Base-by-base conservation (phyloP, 371 early-diverging fungal genomes). In the Apophysomyces trapeziformis region DNA sequence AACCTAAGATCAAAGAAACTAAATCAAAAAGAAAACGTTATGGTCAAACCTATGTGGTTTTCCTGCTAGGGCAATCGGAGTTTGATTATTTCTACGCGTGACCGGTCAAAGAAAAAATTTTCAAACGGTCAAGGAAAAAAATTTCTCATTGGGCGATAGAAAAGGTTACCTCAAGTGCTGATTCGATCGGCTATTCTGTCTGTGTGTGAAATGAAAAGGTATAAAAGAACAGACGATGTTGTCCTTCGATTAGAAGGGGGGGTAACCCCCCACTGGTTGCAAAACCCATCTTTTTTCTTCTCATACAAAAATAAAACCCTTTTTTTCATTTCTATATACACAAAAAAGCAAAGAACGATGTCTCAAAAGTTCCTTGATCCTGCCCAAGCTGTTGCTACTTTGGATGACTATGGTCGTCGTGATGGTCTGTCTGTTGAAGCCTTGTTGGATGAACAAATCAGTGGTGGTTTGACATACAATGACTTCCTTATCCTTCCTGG, bases 401-500 rank as follows among this genome's bases (percentile, higher is more conserved):
- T 85, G 63, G 68, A 74, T 35, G 66, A 75, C 38, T 82, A 84
- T 63, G 72, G 67, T 18, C 70, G 75, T 59, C 79, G 77, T 70
- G 95, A 95, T 83, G 95, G 95, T 57, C 83, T 94, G 64, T 79
- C 91, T 18, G 90, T 85, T 58, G 84, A 83, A 71, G 87, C 91
- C 69, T 77, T 95, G 56, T 84, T 95, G 74, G 90, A 93, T 70
- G 85, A 84, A 58, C 78, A 86, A 70, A 64, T 74, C 18, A 85
- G 80, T 44, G 96, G 95, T 71, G 98, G 97, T 45, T 85, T 98
- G 68, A 97, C 98, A 66, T 98, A 97, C 89, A 97, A 96, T 85
- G 98, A 98, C 83, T 95, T 98, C 76, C 82, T 98, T 80, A 87
- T 98, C 73, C 87, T 98, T 39, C 98, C 98, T 63, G 98, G 98